Percentiles rank a stretch among this genome's conserved stretches.
Evolutionary conservation across 2,329 filamentous ascomycete genomes (phyloP).

Genomic region (Pseudogymnoascus sp.): DNA sequence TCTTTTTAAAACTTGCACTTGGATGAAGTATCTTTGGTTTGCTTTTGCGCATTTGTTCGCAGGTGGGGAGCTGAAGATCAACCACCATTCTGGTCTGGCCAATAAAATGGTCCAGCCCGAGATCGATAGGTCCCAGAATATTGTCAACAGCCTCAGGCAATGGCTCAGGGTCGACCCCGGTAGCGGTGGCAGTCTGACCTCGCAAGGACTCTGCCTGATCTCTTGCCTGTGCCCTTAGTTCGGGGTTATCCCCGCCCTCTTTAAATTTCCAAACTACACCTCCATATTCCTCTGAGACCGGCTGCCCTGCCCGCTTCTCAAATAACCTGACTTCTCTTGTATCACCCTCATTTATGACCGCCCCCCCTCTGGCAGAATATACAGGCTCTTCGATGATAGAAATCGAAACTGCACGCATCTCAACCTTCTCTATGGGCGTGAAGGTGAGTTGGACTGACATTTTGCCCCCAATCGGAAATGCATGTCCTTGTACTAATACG

Average conservation of each 20-base stretch:
- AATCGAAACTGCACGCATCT: slow-evolving; percentile 67
- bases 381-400: slow-evolving; percentile 67
- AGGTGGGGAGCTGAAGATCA: slow-evolving; percentile 65
- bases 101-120: slow-evolving; percentile 52
- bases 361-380: slow-evolving; percentile 61
- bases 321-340: slow-evolving; percentile 62
- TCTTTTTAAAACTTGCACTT: slow-evolving; percentile 67
- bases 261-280: slow-evolving; percentile 60
- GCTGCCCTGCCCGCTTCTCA: slow-evolving; percentile 61
- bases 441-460: slow-evolving; percentile 71
- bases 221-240: slow-evolving; percentile 24
- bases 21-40: slow-evolving; percentile 56
- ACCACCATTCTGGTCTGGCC: slow-evolving; percentile 71
- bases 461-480: slow-evolving; percentile 63
- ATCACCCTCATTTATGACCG: slow-evolving; percentile 60
- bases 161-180: slow-evolving; percentile 38
- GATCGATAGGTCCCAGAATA: slow-evolving; percentile 51
- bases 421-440: slow-evolving; percentile 65
- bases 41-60: slow-evolving; percentile 59
- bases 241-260: slow-evolving; percentile 59
- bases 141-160: slow-evolving; percentile 42
- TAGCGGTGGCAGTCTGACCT: slow-evolving; percentile 40
- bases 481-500: slow-evolving; percentile 54
- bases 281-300: slow-evolving; percentile 55
- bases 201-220: slow-evolving; percentile 28